Percentiles rank a stretch among this genome's conserved stretches.
Conservation (phyloP, 1,284 basidiomycete genomes). For the Athelia psychrophila region DNA sequence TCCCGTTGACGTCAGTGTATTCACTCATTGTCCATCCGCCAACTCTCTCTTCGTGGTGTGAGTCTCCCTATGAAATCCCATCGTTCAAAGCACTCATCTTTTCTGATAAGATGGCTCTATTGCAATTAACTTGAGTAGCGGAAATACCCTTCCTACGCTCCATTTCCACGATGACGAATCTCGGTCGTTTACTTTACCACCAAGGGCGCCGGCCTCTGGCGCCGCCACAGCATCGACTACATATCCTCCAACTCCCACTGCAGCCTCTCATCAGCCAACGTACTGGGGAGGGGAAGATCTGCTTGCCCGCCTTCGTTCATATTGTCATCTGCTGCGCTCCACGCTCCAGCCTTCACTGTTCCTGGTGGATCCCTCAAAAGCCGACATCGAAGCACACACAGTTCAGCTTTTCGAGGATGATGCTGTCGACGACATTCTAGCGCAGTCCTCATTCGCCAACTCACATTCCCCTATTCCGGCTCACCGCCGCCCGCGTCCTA, state of each 20-base stretch:
- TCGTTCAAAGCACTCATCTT: conserved; percentile 6
- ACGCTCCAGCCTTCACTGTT: conserved; percentile 81
- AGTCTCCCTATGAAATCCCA: conserved; percentile 30
- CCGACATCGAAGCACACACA: conserved; percentile 88
- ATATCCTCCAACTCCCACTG: conserved; percentile 34
- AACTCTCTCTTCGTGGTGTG: conserved; percentile 85
- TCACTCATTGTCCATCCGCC: conserved; percentile 86
- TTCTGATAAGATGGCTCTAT: conserved; percentile 62
- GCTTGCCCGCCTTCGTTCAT: conserved; percentile 65
- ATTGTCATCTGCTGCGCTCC: conserved; percentile 76
- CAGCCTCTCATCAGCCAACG: conserved; percentile 40
- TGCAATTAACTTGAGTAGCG: conserved; percentile 84
- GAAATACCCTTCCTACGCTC: conserved; percentile 86
- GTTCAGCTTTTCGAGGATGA: conserved; percentile 78
- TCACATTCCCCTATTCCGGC: conserved; percentile 82
- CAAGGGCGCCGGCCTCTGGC: conserved; percentile 28
- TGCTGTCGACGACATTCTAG: conserved; percentile 80
- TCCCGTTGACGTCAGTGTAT: conserved; percentile 87
- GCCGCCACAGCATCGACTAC: conserved; percentile 33
- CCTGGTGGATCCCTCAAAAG: conserved; percentile 87
- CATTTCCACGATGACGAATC: conserved; percentile 98
- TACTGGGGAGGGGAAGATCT: conserved; percentile 89
- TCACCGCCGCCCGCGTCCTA: conserved; percentile 70
- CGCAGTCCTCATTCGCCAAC: conserved; percentile 70
- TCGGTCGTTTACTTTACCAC: conserved; percentile 64